Evolutionary conservation across 2,329 filamentous ascomycete species (phyloP).

Genomic region (Aspergillus ibericus): DNA sequence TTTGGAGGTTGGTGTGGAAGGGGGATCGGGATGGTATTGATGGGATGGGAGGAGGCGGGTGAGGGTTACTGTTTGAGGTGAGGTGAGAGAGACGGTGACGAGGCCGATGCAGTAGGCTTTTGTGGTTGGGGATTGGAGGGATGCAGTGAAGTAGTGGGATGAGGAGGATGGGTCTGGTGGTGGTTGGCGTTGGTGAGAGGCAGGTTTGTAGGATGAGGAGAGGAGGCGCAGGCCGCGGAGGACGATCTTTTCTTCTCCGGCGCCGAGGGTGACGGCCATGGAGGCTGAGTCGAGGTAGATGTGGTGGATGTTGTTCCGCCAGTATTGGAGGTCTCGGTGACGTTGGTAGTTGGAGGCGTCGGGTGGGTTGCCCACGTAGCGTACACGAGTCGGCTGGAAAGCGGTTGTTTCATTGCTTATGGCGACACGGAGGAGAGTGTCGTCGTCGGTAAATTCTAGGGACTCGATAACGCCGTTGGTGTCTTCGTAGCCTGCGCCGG

Average conservation of each 20-base stretch:
- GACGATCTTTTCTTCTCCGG: conserved; percentile 11
- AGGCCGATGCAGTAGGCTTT: conserved; percentile 21
- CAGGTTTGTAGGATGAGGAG: conserved; percentile 2
- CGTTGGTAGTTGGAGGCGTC: not conserved
- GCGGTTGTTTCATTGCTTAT: conserved; percentile 19
- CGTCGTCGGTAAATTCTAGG: conserved; percentile 21
- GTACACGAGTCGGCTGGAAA: conserved; percentile 19
- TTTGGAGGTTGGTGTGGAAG: not conserved
- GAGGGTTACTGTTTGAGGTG: conserved; percentile 2
- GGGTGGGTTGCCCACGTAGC: conserved; percentile 20
- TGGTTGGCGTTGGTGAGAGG: not conserved
- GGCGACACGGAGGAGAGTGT: conserved; percentile 20
- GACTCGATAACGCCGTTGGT: conserved; percentile 21
- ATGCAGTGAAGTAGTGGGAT: conserved; percentile 17
- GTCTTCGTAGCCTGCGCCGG: conserved; percentile 15
- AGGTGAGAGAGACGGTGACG: not conserved
- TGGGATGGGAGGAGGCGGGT: conserved; percentile 14
- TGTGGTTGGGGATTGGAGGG: conserved; percentile 13
- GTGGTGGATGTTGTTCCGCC: conserved; percentile 18
- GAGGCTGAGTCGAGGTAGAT: conserved; percentile 23
- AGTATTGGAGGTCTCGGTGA: conserved; percentile 15
- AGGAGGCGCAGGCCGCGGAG: conserved; percentile 20
- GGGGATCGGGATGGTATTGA: conserved; percentile 1
- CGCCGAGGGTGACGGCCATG: conserved; percentile 12
- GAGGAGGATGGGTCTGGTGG: not conserved